Conservation (phyloP, 305 asterid species). For the Ajuga reptans region DNA sequence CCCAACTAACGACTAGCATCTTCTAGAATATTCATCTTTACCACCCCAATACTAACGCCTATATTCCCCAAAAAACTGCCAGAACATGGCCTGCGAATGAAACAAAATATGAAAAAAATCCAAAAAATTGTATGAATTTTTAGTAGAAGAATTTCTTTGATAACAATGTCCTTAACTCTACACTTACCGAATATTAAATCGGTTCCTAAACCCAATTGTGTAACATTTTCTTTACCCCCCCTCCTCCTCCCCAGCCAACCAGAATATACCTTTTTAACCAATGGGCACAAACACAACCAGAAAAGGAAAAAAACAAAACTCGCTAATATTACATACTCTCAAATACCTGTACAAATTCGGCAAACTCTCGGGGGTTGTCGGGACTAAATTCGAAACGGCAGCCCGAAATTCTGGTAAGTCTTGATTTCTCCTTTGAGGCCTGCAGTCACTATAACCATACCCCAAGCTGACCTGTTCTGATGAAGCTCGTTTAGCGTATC, state of each 20-base stretch:
- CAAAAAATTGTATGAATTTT: background rate
- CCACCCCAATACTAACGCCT: no score
- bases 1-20: no score
- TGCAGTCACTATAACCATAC: slow-evolving; percentile 87
- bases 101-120: background rate
- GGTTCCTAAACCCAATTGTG: slow-evolving; percentile 38
- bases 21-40: no score
- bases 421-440: slow-evolving; percentile 84
- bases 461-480: slow-evolving; percentile 71
- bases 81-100: no score
- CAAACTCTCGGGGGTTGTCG: background rate
- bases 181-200: slow-evolving; percentile 58
- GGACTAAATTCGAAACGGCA: slow-evolving; percentile 57
- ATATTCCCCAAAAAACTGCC: no score
- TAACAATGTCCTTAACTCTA: slow-evolving; percentile 44
- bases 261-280: background rate
- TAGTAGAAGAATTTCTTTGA: background rate
- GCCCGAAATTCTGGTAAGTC: slow-evolving; percentile 84
- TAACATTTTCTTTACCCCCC: background rate
- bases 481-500: slow-evolving; percentile 50
- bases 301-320: slow-evolving; percentile 16
- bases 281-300: background rate
- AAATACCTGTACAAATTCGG: slow-evolving; percentile 61
- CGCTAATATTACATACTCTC: slow-evolving; percentile 58
- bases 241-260: background rate